Percentiles rank a stretch among this genome's conserved stretches.
Evolutionary conservation across 2,329 filamentous ascomycete species (phyloP).

Genomic region (Penicillium griseofulvum): DNA sequence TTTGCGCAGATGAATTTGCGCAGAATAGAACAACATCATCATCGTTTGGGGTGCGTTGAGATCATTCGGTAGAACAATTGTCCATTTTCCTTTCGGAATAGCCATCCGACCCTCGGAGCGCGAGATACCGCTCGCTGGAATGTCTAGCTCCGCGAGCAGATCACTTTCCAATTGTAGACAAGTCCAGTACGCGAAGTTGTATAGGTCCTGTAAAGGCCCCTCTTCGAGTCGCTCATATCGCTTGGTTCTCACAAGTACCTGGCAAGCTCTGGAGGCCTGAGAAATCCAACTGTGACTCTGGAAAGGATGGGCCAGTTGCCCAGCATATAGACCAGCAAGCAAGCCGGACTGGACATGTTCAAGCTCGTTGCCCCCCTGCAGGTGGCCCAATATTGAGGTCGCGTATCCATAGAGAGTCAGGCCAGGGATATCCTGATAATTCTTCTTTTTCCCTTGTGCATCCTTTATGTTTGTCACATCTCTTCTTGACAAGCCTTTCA

Average conservation of each 20-base stretch:
- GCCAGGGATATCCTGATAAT: slow-evolving; percentile 83
- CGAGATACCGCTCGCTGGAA: slow-evolving; percentile 61
- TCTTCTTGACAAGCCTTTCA: slow-evolving; percentile 13
- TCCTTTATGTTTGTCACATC: slow-evolving; percentile 16
- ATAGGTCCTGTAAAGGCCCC: slow-evolving; percentile 54
- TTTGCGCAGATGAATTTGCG: slow-evolving; percentile 61
- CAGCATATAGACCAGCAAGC: slow-evolving; percentile 82
- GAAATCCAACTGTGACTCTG: slow-evolving; percentile 76
- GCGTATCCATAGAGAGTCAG: slow-evolving; percentile 86
- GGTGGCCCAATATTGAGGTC: slow-evolving; percentile 78
- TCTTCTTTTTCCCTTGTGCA: slow-evolving; percentile 46
- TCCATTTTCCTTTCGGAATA: slow-evolving; percentile 39
- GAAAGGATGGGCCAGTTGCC: slow-evolving; percentile 79
- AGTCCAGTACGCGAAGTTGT: slow-evolving; percentile 84
- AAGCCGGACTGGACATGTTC: slow-evolving; percentile 82
- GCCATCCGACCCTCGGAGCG: slow-evolving; percentile 50
- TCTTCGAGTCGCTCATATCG: slow-evolving; percentile 36
- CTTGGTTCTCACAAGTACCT: slow-evolving; percentile 68
- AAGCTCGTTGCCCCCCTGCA: slow-evolving; percentile 74
- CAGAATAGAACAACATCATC: slow-evolving; percentile 58
- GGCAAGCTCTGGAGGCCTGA: slow-evolving; percentile 58
- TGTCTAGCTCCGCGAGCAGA: slow-evolving; percentile 79
- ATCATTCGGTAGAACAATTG: slow-evolving; percentile 32
- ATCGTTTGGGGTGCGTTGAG: slow-evolving; percentile 36
- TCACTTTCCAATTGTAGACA: slow-evolving; percentile 93